Base-by-base conservation (phyloP, 768 basidiomycete species). In the Hebeloma cylindrosporum region DNA sequence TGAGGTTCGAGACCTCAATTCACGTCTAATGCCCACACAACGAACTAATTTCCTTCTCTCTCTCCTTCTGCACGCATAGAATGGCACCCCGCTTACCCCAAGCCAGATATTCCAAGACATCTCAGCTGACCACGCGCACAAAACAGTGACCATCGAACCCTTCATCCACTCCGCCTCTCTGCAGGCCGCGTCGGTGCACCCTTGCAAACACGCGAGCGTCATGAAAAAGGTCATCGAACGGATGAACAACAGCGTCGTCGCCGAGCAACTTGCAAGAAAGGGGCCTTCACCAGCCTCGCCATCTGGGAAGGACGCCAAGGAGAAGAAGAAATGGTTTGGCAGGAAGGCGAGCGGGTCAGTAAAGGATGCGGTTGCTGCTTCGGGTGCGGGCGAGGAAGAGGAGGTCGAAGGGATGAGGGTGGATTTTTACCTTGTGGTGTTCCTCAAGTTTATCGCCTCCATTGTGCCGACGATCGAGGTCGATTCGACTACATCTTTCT, bases 221-320 rank as follows among this genome's bases (percentile, higher is more conserved):
- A 99, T 99, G 96, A 97, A 96, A 79, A 98, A 97, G 65, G 92
- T 98, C 50, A 97, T 98, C 61, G 95, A 98, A 65, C 80, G 95
- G 45, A 97, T 98, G 93, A 96, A 98, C 67, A 81, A 79, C 53
- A 83, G 83, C 50, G 86, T 93, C 20, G 77, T 87, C 43, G 89
- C 85, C 48, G 84, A 89, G 61, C 89, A 93, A 63, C 77, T 89
- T 14, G 82, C 83, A 11, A 78, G 79, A 51, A 82, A 80, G 57
- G 59, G 65, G 21, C 38, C 53, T 9, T 63, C 70, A 6, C 51
- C 61, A 17, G 40, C 64, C 13, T 52, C 60, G 16, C 48, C 63
- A 16, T 30, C 50, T 5, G 42, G 22, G 13, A 56, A 52, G 29
- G 51, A 51, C 7, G 20, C 49, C 13, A 64, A 63, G 45, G 71